These are phyloP conservation scores for Meyerozyma athensensis DNA, from an alignment of 1,139 yeast genomes.

Conservation along the genomic window DNA sequence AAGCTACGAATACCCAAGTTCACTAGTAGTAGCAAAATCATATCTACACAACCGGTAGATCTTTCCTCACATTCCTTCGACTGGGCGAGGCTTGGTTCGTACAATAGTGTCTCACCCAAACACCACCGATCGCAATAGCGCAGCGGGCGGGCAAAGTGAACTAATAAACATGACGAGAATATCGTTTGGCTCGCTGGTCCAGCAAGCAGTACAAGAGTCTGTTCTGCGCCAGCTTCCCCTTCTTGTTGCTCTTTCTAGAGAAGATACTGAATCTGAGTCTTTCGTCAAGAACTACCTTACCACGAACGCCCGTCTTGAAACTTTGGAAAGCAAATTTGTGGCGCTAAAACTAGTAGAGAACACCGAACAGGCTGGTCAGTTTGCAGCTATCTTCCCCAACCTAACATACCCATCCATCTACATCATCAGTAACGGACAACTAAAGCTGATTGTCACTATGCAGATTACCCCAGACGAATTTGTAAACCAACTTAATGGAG, in stretches of 20 bases:
- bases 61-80: no score
- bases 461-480: constrained; percentile 22
- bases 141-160: background rate
- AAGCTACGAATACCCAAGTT: no score
- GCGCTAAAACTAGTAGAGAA: constrained; percentile 41
- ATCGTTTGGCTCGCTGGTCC: background rate
- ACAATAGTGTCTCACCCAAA: background rate
- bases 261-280: constrained; percentile 14
- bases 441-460: constrained; percentile 39
- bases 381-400: constrained; percentile 47
- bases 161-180: background rate
- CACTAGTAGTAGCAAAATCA: no score
- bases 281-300: constrained; percentile 21
- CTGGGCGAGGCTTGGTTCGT: no score
- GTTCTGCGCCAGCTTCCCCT: constrained; percentile 31
- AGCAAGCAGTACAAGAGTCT: constrained; percentile 36
- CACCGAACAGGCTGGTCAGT: constrained; percentile 44
- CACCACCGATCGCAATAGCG: background rate
- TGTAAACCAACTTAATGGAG: no score
- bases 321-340: constrained; percentile 24
- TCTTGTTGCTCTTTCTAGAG: constrained; percentile 33
- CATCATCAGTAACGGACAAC: constrained; percentile 41
- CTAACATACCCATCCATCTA: constrained; percentile 45
- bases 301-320: constrained; percentile 6
- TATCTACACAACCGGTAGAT: no score